Evolutionary conservation across 805 yeast species (phyloP), one percentile per base, ranked within the genome.

Genomic region (Komagataella mondaviorum): DNA sequence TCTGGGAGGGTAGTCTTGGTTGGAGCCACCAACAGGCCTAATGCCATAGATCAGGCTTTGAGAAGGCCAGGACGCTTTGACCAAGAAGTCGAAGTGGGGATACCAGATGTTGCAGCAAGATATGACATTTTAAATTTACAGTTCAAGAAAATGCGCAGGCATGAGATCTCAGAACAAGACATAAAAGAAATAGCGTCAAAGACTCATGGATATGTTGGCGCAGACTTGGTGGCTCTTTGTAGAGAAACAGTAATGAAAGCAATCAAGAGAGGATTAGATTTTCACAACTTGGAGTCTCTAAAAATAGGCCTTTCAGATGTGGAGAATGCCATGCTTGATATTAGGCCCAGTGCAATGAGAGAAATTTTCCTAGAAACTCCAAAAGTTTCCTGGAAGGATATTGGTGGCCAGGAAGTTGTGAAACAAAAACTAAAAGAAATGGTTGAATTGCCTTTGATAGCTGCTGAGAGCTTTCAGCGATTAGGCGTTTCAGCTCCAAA

Each of bases 151-250:
- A 81, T 83, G 79, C 68, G 67, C 46, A 71, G 69, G 48, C 82
- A 81, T 58, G 67, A 66, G 0, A 63, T 91, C 44, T 61, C 72
- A 0, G 68, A 63, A 0, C 80, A 71, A 0, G 83, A 86, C 44
- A 75, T 90, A n/a, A 62, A 67, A n/a, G 59, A 58, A 1, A 67
- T 90, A 46, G 88, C 96, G 0, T 65, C 78, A 4, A 83, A 80
- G 60, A 90, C 98, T 0, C 99, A 93, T 66, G 99, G 99, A 5
- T 93, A 88, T 61, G 99, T 93, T 48, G 99, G 99, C 48, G 96
- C 98, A 0, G 99, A 93, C 68, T 66, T 93, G 48, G 80, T 85
- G 3, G 96, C 97, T 0, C 70, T 93, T 20, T 81, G 90, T 54
- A 72, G 97, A 49, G 99, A 93, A 61, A 78, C 95, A 6, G 96